phyloP scores from a whole-genome alignment of 805 yeast species.

The Wickerhamiella alocasiicola region DNA sequence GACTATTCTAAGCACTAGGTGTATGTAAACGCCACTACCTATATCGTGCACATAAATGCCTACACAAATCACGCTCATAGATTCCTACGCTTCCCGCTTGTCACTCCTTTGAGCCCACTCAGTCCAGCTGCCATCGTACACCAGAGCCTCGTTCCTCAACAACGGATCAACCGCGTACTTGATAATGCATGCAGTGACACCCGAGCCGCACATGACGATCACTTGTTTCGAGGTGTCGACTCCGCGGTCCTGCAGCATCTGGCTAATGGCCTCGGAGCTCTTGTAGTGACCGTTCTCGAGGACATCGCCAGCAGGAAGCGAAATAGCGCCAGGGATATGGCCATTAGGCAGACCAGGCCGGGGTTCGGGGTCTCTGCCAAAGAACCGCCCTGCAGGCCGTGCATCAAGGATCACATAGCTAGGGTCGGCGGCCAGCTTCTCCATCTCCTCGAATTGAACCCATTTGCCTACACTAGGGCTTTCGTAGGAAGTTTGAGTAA shows the following conservation, averaged over 20 bases:
- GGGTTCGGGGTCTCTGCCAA: slow-evolving; percentile 78
- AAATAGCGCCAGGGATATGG: slow-evolving; percentile 70
- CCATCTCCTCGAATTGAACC: slow-evolving; percentile 49
- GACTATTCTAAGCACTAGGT: neutral
- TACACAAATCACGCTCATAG: too few relatives aligned
- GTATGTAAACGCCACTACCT: neutral
- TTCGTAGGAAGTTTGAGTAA: slow-evolving; percentile 19
- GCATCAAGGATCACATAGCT: slow-evolving; percentile 11
- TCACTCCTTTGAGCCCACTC: slow-evolving; percentile 51
- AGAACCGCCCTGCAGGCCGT: slow-evolving; percentile 41
- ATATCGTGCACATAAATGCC: too few relatives aligned
- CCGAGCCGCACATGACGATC: slow-evolving; percentile 89
- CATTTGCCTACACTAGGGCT: slow-evolving; percentile 24
- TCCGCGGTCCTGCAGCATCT: slow-evolving; percentile 35
- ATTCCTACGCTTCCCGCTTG: too few relatives aligned
- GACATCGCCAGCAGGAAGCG: slow-evolving; percentile 61
- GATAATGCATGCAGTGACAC: slow-evolving; percentile 85
- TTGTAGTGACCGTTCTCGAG: slow-evolving; percentile 40
- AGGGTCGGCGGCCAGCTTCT: slow-evolving; percentile 38
- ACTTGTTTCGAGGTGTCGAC: slow-evolving; percentile 42
- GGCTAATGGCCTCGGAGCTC: slow-evolving; percentile 34
- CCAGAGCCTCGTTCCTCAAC: slow-evolving; percentile 37
- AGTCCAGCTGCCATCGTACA: slow-evolving; percentile 57
- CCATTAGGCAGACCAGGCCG: slow-evolving; percentile 81
- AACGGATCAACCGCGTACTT: slow-evolving; percentile 55